Base-by-base conservation (phyloP, 208 protist genomes). In the Crithidia sp. region DNA sequence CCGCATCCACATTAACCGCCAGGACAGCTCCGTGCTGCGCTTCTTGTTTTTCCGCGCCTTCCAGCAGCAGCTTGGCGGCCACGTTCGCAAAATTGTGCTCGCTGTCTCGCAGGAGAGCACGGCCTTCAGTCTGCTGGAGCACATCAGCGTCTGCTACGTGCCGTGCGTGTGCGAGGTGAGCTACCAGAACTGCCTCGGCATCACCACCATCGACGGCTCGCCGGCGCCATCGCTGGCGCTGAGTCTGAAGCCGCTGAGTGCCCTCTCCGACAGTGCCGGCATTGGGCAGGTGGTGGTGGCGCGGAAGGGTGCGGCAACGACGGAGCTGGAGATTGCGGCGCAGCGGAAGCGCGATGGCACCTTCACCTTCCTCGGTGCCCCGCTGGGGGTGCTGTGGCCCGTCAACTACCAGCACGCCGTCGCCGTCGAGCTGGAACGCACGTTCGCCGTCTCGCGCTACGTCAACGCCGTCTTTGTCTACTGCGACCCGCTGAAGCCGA, bases 381-480 rank as follows among this genome's bases (percentile, higher is more conserved):
- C 84, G 16, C 60, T 81, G 5, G 91, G 89, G 0, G 79, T 97
- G 64, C 72, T 97, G 65, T 95, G 91, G 85, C 93, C 93, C 7
- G 80, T 91, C 12, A 75, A 83, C 50, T 93, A 86, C 53, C 83
- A 96, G 44, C 93, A 90, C 68, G 75, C 83, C 59, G 79, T 94
- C 67, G 81, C 91, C 5, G 79, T 82, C 0, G 81, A 89, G 61
- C 70, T 97, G 69, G 93, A 95, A 67, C 83, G 87, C 65, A 75
- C 85, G 14, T 94, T 87, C 79, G 45, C 79, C 28, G 82, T 84
- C 50, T 97, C 91, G 10, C 90, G 91, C 50, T 95, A 91, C 71
- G 85, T 95, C 44, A 92, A 87, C 60, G 88, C 94, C 67, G 81
- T 95, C n/a, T 97, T 97, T 71, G 77, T 96, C 28, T 83, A 90